Base-by-base conservation (phyloP, 306 rosid species). In the Prunus fruticosa region DNA sequence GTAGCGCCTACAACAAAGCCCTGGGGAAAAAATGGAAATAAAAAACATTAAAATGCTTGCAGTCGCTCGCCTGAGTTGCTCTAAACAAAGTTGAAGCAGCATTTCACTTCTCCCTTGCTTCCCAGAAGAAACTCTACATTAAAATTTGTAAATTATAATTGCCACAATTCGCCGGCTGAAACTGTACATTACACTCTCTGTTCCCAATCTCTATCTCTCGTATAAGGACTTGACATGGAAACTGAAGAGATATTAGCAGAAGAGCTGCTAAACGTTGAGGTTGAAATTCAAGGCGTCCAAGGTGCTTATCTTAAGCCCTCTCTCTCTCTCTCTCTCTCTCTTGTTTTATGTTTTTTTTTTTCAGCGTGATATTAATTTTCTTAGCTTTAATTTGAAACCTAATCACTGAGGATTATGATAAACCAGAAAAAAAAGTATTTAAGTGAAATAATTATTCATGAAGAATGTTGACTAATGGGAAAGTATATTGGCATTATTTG, bases 231-330 rank as follows among this genome's bases (percentile, higher is more conserved):
- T 53, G 64, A 11, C 20, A 91, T 93, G 98, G 91, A 89, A 73
- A 80, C 69, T 58, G 84, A 79, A 70, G 92, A 86, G 60, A 68
- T 90, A n/a, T 12, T 83, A 15, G 85, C 86, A 72, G 98, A 88
- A 76, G 98, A 93, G 84, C 90, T 93, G 65, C 89, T 83, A 43
- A 82, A 68, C 78, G 71, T 93, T 16, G 97, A 89, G 70, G 78
- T 80, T 64, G 96, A 93, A 78, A 78, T 93, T 75, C 86, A 91
- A 80, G 91, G 90, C 56, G 96, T 89, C 30, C 86, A 93, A 91
- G 98, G 98, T 93, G 45, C 68, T 62, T 54, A 3, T 72, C 72
- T 51, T 67, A 25, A 23, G 41, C 51, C 41, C 16, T 45, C 23
- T 23, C n/a, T 45, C 11, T 63, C 60, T 9, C 8, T 15, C 23